Evolutionary conservation across 1,284 basidiomycete species (phyloP), one percentile per base, ranked within the genome.

Genomic region (Rhodofomes roseus): DNA sequence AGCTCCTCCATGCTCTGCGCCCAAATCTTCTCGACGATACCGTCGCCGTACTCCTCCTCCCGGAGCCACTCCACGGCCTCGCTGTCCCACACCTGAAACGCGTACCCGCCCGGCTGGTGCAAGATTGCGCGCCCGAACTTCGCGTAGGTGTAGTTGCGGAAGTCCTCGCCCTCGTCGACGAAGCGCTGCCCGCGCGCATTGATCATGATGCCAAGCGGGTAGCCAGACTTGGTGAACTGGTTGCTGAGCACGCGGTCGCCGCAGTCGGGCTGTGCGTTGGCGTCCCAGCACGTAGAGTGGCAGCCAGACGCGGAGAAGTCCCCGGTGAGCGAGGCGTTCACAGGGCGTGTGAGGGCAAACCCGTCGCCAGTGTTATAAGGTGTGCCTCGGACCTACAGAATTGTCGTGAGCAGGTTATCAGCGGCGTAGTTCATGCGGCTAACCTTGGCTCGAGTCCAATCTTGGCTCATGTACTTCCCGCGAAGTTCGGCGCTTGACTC

Each of bases 221-320:
- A 88, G 1, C 87, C 85, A 6, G 85, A 88, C 69, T 89, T 89
- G 2, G 87, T 89, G 70, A 79, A 87, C 63, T 86, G 84, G 67
- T 89, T 89, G 59, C 82, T 86, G 56, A 87, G 71, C 37, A 76
- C 73, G 48, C 85, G 80, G 58, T 83, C 76, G 8, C 86, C 86
- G 16, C 73, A 68, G 50, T 83, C 73, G 20, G 71, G 60, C 2
- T 78, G 73, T 1, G 85, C 83, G 64, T 86, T 77, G n/a, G 83
- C 84, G 64, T 88, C 87, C 87, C 87, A 89, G 65, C 81, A 82
- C 4, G 86, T 88, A 60, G 84, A 85, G 64, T 89, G 87, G 64
- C 86, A 89, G 18, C 50, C 50, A 14, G 50, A 22, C 3, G 84
- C 81, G 46, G 66, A 67, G 80, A 83, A 89, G 71, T 88, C 84